Base-by-base conservation (phyloP, 306 rosid species). In the Argentina anserina region DNA sequence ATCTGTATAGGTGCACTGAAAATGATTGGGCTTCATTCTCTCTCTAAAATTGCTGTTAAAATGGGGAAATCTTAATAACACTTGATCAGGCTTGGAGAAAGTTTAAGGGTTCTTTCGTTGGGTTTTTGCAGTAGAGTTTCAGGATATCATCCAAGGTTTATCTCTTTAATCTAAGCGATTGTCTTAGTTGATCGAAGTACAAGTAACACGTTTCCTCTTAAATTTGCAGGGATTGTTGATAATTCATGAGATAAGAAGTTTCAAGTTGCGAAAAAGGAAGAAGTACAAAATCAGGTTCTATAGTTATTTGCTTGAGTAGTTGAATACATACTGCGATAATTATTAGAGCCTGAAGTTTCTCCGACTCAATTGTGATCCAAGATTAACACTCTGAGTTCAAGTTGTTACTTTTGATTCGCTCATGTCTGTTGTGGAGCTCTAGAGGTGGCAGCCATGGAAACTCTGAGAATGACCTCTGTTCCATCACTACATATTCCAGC, bases 371-470 rank as follows among this genome's bases (percentile, higher is more conserved):
- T 46, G 17, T 18, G 60, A 53, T n/a, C n/a, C n/a, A n/a, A 18
- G 23, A 43, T 47, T 33, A 18, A 37, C 29, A 18, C 67, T 42
- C 29, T 6, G 34, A 25, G n/a, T n/a, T 53, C 6, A 8, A 56
- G 67, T 36, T 31, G 9, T 46, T 18, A 46, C n/a, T 21, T 18
- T 46, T 46, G 0, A 46, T 18, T 15, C 9, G 6, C 37, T 34
- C 34, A 49, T 45, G 11, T 46, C 65, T 59, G 41, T 69, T 73
- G 42, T 4, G 26, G 65, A 47, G 78, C 72, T 59, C 61, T 50
- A 62, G 2, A 52, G 50, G 53, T 46, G 8, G 23, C 53, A 46
- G 53, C 53, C 21, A 90, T 88, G 98, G 90, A 87, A 71, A 77
- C 84, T 65, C 62, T 86, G 76, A 70, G 67, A 50, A 18, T 83